A percentile compares a stretch with the other conserved stretches of the same genome.
Conservation (phyloP, 352 stramenopile genomes). For the Globisporangium irregulare region DNA sequence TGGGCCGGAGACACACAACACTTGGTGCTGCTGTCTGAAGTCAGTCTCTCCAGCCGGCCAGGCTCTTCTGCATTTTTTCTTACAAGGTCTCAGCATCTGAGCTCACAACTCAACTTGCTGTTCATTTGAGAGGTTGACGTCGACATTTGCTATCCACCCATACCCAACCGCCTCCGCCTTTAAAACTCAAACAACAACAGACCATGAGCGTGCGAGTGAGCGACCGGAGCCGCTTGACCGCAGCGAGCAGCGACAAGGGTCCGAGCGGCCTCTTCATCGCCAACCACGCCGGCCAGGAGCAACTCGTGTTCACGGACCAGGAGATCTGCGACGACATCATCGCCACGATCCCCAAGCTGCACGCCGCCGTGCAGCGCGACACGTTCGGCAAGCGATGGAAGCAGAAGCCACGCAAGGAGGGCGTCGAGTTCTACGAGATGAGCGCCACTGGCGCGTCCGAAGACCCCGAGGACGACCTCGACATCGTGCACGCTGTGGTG, state of each 20-base stretch:
- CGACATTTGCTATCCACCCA: neutral
- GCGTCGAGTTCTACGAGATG: constrained; percentile 48
- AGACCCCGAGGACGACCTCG: constrained; percentile 33
- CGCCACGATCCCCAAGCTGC: constrained; percentile 56
- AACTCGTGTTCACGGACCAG: constrained; percentile 44
- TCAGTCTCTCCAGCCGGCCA: neutral
- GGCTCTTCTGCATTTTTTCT: neutral
- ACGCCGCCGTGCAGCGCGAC: constrained; percentile 32
- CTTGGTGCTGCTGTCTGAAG: neutral
- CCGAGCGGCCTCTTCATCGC: constrained; percentile 11
- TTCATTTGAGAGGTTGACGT: neutral
- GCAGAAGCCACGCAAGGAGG: constrained; percentile 26
- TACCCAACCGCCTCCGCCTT: neutral
- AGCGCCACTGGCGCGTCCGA: constrained; percentile 26
- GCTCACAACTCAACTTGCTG: neutral
- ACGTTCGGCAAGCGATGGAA: constrained; percentile 39
- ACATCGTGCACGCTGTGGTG: constrained; percentile 45
- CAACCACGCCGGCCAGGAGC: constrained; percentile 16
- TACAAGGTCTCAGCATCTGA: neutral
- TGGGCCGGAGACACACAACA: neutral
- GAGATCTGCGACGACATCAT: constrained; percentile 60
- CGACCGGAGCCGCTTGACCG: constrained; percentile 5
- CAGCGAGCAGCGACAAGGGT: constrained; percentile 6
- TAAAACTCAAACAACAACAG: neutral
- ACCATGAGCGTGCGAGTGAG: constrained; percentile 21